These are phyloP conservation scores for Tylopilus plumbeoviolaceoides DNA, from an alignment of 768 basidiomycete species.

Conservation along the genomic window DNA sequence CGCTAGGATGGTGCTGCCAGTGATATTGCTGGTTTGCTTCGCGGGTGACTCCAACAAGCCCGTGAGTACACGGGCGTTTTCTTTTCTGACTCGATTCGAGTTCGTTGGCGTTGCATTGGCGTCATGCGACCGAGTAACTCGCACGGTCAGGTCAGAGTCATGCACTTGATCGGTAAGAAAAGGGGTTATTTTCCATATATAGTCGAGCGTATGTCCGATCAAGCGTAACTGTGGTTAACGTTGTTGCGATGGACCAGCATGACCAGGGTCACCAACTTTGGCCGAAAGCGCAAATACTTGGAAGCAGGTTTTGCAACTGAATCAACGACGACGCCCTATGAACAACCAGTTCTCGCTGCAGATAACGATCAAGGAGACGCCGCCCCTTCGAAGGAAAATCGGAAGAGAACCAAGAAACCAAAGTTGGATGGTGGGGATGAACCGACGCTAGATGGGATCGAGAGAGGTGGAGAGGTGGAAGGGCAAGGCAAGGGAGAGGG, in stretches of 20 bases:
- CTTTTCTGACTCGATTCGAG: too few relatives aligned
- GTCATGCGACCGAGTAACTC: too few relatives aligned
- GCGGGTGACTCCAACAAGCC: too few relatives aligned
- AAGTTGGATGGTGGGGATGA: conserved; percentile 17
- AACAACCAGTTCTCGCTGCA: background rate
- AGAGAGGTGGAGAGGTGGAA: conserved; percentile 11
- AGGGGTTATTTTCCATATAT: background rate
- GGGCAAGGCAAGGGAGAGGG: conserved; percentile 19
- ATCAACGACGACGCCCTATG: background rate
- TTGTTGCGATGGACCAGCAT: conserved; percentile 23
- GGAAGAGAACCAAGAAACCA: conserved; percentile 50
- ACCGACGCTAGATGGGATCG: conserved; percentile 3
- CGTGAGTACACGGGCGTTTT: too few relatives aligned
- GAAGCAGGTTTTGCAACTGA: conserved; percentile 50
- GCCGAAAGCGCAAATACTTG: conserved; percentile 68
- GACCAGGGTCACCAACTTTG: conserved; percentile 74
- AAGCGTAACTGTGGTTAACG: background rate
- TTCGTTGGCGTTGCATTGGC: too few relatives aligned
- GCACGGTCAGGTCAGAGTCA: too few relatives aligned
- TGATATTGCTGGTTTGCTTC: too few relatives aligned
- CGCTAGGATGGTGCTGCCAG: too few relatives aligned
- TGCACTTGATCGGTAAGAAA: too few relatives aligned
- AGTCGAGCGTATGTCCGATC: background rate
- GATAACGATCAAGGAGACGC: conserved; percentile 9
- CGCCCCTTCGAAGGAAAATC: conserved; percentile 50